phyloP scores from a whole-genome alignment of 169 alveolate genomes.

The Hepatocystis sp. region DNA sequence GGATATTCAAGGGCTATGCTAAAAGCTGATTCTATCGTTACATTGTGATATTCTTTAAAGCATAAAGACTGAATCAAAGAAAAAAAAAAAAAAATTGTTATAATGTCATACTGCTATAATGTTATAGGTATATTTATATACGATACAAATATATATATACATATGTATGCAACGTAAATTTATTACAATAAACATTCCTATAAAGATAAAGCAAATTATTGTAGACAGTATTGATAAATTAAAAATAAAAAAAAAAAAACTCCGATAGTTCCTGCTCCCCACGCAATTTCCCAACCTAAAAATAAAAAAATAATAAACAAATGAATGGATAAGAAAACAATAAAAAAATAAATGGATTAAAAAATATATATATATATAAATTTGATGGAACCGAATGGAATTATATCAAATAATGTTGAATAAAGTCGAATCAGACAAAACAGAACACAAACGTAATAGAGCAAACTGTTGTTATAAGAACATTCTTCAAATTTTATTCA shows the following conservation, averaged over 20 bases:
- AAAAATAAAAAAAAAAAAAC: conserved; percentile 55
- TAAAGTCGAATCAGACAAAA: no score
- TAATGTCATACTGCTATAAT: not conserved
- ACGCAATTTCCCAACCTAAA: conserved; percentile 67
- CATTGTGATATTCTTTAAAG: conserved; percentile 41
- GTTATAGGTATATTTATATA: no score
- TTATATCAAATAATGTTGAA: not conserved
- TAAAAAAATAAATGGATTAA: conserved; percentile 2
- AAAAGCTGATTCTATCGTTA: conserved; percentile 21
- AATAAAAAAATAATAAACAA: not conserved
- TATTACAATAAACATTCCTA: conserved; percentile 65
- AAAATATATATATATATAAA: not conserved
- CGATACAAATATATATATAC: no score
- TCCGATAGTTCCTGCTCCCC: conserved; percentile 49
- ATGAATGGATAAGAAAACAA: conserved; percentile 1
- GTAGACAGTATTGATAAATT: conserved; percentile 74
- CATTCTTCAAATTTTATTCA: conserved; percentile 1
- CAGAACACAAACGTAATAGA: not conserved
- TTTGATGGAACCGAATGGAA: not conserved
- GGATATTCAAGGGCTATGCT: conserved; percentile 43
- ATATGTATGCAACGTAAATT: no score
- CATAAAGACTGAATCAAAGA: conserved; percentile 29
- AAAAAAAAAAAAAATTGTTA: not conserved
- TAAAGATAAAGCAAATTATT: conserved; percentile 60
- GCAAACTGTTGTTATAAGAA: no score